Evolutionary conservation across 805 yeast species (phyloP).

Genomic region (Pichia deserticola): DNA sequence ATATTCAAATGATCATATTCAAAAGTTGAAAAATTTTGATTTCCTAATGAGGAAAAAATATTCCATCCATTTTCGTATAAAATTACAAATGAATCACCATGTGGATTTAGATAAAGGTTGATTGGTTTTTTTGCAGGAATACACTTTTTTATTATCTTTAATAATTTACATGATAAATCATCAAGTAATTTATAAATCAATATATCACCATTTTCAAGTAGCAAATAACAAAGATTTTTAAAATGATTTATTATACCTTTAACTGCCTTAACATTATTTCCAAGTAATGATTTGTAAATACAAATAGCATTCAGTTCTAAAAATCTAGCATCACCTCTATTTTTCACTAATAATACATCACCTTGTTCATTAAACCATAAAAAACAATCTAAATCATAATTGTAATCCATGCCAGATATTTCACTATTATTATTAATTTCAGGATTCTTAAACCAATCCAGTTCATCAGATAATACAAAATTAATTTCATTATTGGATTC

Average conservation of each 20-base stretch:
- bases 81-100: constrained; percentile 23
- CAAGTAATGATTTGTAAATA: constrained; percentile 14
- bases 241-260: constrained; percentile 33
- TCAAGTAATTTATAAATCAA: constrained; percentile 31
- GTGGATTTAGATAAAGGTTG: constrained; percentile 23
- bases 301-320: constrained; percentile 19
- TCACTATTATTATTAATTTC: constrained; percentile 10
- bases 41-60: constrained; percentile 40
- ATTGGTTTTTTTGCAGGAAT: constrained; percentile 27
- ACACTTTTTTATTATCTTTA: constrained; percentile 30
- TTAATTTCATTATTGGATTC: constrained; percentile 19
- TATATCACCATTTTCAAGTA: constrained; percentile 30
- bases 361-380: constrained; percentile 26
- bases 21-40: constrained; percentile 35
- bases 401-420: constrained; percentile 14
- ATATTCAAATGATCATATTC: constrained; percentile 26
- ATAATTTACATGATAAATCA: constrained; percentile 22
- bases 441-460: constrained; percentile 26
- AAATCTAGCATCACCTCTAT: neutral
- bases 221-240: constrained; percentile 34
- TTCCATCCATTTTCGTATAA: constrained; percentile 38
- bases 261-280: constrained; percentile 9
- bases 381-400: constrained; percentile 21
- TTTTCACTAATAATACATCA: constrained; percentile 24
- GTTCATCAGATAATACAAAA: constrained; percentile 23